Evolutionary conservation across 805 yeast genomes (phyloP).

Genomic region (Pichia eremophila): DNA sequence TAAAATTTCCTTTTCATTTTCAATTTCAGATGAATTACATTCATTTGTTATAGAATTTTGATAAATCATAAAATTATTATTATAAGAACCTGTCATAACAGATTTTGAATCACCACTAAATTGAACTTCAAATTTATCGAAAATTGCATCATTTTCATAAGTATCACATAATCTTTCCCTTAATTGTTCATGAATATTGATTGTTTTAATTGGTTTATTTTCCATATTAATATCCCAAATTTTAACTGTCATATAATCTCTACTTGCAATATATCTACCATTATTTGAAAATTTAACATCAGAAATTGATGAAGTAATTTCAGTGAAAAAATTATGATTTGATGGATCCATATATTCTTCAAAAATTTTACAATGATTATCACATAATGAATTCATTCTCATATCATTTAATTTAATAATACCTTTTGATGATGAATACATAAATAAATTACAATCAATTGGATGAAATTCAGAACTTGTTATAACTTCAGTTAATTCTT

Average conservation of each 20-base stretch:
- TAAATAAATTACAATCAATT: conserved; percentile 77
- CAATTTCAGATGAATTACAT: conserved; percentile 15
- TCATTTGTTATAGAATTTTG: conserved; percentile 55
- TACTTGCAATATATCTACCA: conserved; percentile 90
- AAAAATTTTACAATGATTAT: conserved; percentile 73
- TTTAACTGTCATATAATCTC: conserved; percentile 96
- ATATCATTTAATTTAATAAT: conserved; percentile 92
- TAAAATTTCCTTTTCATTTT: conserved; percentile 52
- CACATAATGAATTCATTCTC: conserved; percentile 93
- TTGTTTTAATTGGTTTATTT: conserved; percentile 85
- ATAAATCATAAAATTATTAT: conserved; percentile 93
- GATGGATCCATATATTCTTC: conserved; percentile 92
- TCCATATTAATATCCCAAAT: conserved; percentile 99
- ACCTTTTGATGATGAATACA: conserved; percentile 94
- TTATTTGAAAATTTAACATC: conserved; percentile 88
- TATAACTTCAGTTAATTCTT: conserved; percentile 95
- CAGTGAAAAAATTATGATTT: conserved; percentile 92
- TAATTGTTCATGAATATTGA: conserved; percentile 90
- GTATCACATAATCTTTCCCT: conserved; percentile 92
- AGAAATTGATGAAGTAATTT: conserved; percentile 86
- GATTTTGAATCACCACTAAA: conserved; percentile 88
- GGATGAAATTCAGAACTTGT: conserved; percentile 98
- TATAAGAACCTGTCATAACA: conserved; percentile 95
- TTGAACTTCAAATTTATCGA: conserved; percentile 95
- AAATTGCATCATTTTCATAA: conserved; percentile 95